Conservation (phyloP, 371 early-diverging fungal genomes). For the Coelomomyces lativittatus region DNA sequence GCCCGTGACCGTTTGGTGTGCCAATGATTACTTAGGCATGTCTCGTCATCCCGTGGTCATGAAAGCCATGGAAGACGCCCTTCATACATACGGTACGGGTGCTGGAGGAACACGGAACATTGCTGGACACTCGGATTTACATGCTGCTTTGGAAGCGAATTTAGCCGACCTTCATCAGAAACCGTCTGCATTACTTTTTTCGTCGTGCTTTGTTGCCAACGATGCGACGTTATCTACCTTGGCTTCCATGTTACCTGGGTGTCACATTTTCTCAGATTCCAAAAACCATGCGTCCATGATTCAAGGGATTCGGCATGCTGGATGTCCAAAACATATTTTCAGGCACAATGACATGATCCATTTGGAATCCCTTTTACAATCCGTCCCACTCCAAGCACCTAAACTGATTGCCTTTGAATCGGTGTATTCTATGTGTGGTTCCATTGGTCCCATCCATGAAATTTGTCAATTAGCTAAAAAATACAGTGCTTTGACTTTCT, state of each 20-base stretch:
- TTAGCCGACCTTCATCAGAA: conserved; percentile 81
- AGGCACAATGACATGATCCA: conserved; percentile 84
- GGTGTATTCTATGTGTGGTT: conserved; percentile 95
- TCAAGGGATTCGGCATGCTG: conserved; percentile 86
- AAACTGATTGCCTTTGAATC: conserved; percentile 95
- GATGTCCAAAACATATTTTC: conserved; percentile 75
- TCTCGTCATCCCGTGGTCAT: conserved; percentile 65
- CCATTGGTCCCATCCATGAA: conserved; percentile 85
- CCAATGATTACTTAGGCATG: conserved; percentile 95
- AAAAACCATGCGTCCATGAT: conserved; percentile 98
- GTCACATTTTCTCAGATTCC: conserved; percentile 82
- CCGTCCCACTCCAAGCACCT: conserved; percentile 58
- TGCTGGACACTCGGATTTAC: conserved; percentile 88
- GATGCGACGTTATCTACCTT: conserved; percentile 87
- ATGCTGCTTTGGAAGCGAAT: conserved; percentile 76
- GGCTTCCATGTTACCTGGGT: conserved; percentile 72
- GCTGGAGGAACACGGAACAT: conserved; percentile 99
- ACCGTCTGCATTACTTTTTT: conserved; percentile 82
- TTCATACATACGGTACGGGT: conserved; percentile 90
- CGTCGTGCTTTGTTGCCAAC: conserved; percentile 96
- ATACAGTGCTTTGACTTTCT: conserved; percentile 92
- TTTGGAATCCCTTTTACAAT: conserved; percentile 64
- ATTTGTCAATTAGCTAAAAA: conserved; percentile 80
- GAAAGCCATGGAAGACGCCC: conserved; percentile 72
- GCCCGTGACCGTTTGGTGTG: conserved; percentile 95